Base-by-base conservation (phyloP, 305 asterid species). In the Vinca major region DNA sequence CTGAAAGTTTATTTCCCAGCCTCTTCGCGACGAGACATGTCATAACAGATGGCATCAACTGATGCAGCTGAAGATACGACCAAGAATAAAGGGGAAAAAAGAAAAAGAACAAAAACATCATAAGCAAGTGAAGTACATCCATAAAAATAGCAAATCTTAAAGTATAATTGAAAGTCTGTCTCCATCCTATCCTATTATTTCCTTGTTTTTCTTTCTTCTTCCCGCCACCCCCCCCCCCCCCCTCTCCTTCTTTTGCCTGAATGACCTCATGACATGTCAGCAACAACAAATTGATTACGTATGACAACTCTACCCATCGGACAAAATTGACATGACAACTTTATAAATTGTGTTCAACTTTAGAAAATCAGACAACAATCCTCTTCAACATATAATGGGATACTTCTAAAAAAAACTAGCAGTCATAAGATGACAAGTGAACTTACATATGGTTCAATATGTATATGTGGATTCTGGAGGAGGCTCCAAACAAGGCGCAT, bases 401-500 rank as follows among this genome's bases (percentile, higher is more conserved):
- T 60, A 60, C 6, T 11, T 13, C 13, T 19, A 37, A 60, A 0
- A 14, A 43, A 50, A 60, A 69, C 62, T 72, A 73, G 52, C 55
- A 68, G 67, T 63, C 71, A 69, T 16, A 8, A 50, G 66, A 37
- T 39, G 49, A 69, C 17, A 56, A 47, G 16, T 12, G 41, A 40
- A 68, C 99, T 86, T 83, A 94, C 99, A 80, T 94, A 94, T 44
- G 96, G 98, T 82, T 94, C 99, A 26, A 94, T 76, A 67, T 88
- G 99, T 71, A 91, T 84, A 76, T 91, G 91, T 54, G 95, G 91
- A 84, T 94, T 94, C 76, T 79, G 95, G 69, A 94, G 95, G 73
- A 94, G 99, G 85, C 96, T 88, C 89, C 95, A 81, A 55, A 88
- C 96, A 56, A 94, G 90, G 60, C 99, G 96, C 99, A 94, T 94